Evolutionary conservation across 2,329 filamentous ascomycete genomes (phyloP).

Genomic region (Cadophora sp.): DNA sequence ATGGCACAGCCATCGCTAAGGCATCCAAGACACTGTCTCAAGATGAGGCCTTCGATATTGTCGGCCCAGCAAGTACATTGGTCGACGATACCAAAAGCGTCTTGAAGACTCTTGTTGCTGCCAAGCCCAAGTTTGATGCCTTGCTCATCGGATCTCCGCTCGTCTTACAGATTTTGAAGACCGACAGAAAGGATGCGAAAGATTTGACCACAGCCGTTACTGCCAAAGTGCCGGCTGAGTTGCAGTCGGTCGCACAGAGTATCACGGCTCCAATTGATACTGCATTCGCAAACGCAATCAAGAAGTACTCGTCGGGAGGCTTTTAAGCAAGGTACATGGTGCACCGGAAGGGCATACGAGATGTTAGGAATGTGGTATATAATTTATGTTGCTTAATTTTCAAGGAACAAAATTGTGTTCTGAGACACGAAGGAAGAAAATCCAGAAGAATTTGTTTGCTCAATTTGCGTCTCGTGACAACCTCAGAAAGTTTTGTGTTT

Average conservation of each 20-base stretch:
- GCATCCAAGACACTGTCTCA: neutral
- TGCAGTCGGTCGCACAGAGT: neutral
- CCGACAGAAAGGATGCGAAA: neutral
- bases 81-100: neutral
- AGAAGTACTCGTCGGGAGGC: neutral
- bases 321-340: neutral
- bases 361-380: too few species aligned
- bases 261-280: neutral
- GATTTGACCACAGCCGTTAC: neutral
- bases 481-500: too few species aligned
- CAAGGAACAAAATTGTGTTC: too few species aligned
- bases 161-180: neutral
- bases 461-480: too few species aligned
- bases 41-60: neutral
- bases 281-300: neutral
- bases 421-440: too few species aligned
- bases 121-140: neutral
- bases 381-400: too few species aligned
- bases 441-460: too few species aligned
- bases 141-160: neutral
- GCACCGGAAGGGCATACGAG: too few species aligned
- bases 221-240: neutral
- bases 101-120: neutral
- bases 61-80: neutral
- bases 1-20: neutral